Base-by-base conservation (phyloP, 371 early-diverging fungal species). In the Apophysomyces sp. region DNA sequence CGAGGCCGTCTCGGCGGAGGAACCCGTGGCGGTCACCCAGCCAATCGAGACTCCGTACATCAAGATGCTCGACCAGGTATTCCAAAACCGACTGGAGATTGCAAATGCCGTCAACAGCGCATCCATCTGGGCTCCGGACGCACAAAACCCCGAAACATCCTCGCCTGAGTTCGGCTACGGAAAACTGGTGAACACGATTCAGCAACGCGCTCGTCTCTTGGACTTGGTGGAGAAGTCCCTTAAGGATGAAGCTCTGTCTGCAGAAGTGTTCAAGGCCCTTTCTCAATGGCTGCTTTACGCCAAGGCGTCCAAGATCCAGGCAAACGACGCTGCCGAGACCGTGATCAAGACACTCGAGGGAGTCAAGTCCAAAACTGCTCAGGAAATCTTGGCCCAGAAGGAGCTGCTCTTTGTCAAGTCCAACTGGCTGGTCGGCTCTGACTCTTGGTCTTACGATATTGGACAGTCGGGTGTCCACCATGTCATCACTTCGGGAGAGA, bases 381-480 rank as follows among this genome's bases (percentile, higher is more conserved):
- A 70, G 15, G 58, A 72, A 2, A 55, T 84, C 41, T 31, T 74
- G 41, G 60, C 76, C 16, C 69, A 77, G 54, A 70, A 76, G 56
- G 68, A 79, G 16, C 76, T 71, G 34, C 69, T 79, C 53, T 65
- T 85, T 63, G 69, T 69, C 63, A 83, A 87, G 69, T 88, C 94
- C 21, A 86, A 88, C 71, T 96, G 96, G 96, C 67, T 96, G 61
- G 73, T 96, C 57, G 96, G 94, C 21, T 92, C 92, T 21, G 96
- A 96, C 68, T 70, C 80, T 9, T 92, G 94, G 89, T 85, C 93
- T 34, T 89, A 89, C 73, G 96, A 95, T 74, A 76, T 95, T 58
- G 93, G 93, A 57, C 83, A 85, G 77, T 89, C 90, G 60, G 96
- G 94, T 61, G 89, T 96, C 41, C 96, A 96, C 75, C 93, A 93